Conservation (phyloP, 129 eudicot species). For the Smallanthus sonchifolius region DNA sequence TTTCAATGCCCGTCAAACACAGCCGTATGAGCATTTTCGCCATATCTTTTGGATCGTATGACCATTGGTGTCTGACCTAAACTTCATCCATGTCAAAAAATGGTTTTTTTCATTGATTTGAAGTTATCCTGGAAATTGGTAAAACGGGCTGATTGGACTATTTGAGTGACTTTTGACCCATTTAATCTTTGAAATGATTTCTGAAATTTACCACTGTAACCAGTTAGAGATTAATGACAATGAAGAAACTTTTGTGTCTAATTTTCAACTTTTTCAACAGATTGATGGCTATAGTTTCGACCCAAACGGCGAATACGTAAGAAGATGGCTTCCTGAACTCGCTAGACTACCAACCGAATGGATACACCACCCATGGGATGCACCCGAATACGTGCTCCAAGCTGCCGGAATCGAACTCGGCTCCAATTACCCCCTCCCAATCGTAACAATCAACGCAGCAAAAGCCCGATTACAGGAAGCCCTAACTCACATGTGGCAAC, state of each 20-base stretch:
- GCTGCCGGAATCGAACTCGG: slow-evolving; percentile 97
- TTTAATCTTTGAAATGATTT: no score
- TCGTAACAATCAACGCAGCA: slow-evolving; percentile 68
- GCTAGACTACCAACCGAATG: slow-evolving; percentile 90
- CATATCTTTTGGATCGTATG: no score
- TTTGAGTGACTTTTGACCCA: neutral
- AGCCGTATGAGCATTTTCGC: no score
- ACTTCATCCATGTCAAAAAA: no score
- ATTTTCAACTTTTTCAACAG: slow-evolving; percentile 30
- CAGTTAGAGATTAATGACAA: neutral
- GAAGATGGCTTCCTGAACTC: slow-evolving; percentile 97
- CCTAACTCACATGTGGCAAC: slow-evolving; percentile 75
- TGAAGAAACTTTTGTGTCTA: neutral
- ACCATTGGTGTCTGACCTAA: no score
- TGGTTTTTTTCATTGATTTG: no score
- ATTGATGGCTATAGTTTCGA: slow-evolving; percentile 88
- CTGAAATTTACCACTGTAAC: neutral
- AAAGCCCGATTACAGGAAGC: slow-evolving; percentile 72
- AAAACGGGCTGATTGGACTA: no score
- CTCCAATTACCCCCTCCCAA: slow-evolving; percentile 87
- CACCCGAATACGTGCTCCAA: slow-evolving; percentile 84
- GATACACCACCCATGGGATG: slow-evolving; percentile 99
- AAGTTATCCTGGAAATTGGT: no score
- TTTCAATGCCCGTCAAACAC: no score
- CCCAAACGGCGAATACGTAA: slow-evolving; percentile 90